Base-by-base conservation (phyloP, 352 stramenopile species). In the Globisporangium solare region DNA sequence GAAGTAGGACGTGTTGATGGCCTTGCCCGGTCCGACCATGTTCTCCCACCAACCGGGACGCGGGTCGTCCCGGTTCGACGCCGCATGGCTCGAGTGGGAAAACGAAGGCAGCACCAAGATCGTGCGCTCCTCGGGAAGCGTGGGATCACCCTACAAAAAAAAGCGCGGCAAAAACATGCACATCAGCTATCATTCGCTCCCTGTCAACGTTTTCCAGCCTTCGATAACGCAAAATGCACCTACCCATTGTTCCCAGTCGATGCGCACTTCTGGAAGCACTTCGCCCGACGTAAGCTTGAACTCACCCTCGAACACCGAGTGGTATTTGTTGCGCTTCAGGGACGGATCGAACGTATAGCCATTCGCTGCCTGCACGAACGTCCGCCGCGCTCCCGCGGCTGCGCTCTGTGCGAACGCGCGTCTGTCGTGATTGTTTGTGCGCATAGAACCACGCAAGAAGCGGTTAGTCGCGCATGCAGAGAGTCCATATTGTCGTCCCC, bases 1-100 rank as follows among this genome's bases (percentile, higher is more conserved):
- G 54, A 94, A 96, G 67, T 81, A 88, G 20, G 86, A 92, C 59
- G 84, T 95, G 68, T 93, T 92, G 67, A 95, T 92, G 56, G 79
- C 79, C 49, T 89, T 88, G 43, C 84, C 83, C 7, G 84, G 85
- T 20, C 87, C 87, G 27, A 96, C 79, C 75, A 95, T 90, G 65
- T 92, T 88, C 56, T 93, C 70, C 87, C 87, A 96, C 87, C 87
- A 96, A 10, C 85, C 87, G 0, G 84, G 80, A 14, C 84, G 71
- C 8, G 83, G 77, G 55, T 92, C 81, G 42, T 89, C 81, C 10
- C 78, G 76, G 67, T 93, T 92, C 10, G 83, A 91, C 40, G 83
- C 86, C 11, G 79, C 83, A 51, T 94, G 83, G 51, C 80, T 92
- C 47, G 75, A 88, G 60, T 96, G 86, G n/a, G 84, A 94, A 59